phyloP scores from a whole-genome alignment of 192 early-diverging fungal genomes.

The Backusella macrospora region DNA sequence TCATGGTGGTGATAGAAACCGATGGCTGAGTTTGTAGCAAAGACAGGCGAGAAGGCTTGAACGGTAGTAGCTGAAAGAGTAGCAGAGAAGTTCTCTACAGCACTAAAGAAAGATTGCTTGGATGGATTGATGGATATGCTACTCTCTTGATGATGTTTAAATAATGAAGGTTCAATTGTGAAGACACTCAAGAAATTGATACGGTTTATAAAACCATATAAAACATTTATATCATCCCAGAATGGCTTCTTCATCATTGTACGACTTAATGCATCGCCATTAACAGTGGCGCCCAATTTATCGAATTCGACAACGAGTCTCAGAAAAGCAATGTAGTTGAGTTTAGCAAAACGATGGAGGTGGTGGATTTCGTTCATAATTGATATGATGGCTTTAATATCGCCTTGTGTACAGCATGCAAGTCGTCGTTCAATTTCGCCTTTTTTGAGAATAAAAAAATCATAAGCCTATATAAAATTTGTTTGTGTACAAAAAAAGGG shows the following conservation, averaged over 20 bases:
- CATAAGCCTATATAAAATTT: conserved; percentile 14
- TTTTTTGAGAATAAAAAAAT: conserved; percentile 20
- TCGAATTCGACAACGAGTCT: conserved; percentile 13
- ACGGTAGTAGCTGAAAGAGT: background rate
- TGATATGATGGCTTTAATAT: background rate
- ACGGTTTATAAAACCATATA: background rate
- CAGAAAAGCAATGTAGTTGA: conserved; percentile 24
- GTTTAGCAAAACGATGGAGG: background rate
- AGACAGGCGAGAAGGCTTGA: background rate
- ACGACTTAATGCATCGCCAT: background rate
- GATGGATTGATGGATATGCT: conserved; percentile 3
- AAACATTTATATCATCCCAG: background rate
- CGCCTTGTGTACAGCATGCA: background rate
- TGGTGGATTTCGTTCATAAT: conserved; percentile 18
- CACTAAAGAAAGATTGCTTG: conserved; percentile 14
- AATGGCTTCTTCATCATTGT: background rate
- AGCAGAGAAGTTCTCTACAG: conserved; percentile 1
- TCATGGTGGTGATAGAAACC: background rate
- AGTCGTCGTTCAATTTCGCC: conserved; percentile 26
- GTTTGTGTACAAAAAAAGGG: background rate
- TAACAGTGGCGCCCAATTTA: background rate
- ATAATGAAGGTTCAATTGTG: background rate
- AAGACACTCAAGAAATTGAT: background rate
- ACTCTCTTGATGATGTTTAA: conserved; percentile 2
- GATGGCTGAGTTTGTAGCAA: background rate